A percentile compares a stretch with the other conserved stretches of the same genome.
phyloP scores from a whole-genome alignment of 176 grass and related monocot genomes.

The Themeda triandra region DNA sequence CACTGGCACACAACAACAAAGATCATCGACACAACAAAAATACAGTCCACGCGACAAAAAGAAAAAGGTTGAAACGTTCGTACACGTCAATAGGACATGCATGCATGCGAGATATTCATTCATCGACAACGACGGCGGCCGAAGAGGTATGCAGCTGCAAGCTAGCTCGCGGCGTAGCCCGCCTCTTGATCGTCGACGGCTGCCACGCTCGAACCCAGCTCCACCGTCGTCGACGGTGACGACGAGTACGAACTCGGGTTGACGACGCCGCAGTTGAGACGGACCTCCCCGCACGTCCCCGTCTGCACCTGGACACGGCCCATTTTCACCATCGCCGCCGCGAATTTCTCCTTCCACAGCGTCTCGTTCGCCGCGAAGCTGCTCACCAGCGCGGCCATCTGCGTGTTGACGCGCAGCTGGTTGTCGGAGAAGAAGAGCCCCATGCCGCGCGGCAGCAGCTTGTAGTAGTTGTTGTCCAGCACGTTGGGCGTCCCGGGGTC shows the following conservation, averaged over 20 bases:
- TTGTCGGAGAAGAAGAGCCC: conserved; percentile 56
- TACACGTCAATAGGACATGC: neutral
- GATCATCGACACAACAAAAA: neutral
- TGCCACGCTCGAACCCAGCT: neutral
- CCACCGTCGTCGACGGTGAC: neutral
- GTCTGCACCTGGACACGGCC: conserved; percentile 53
- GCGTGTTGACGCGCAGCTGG: conserved; percentile 27
- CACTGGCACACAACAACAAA: neutral
- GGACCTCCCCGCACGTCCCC: conserved; percentile 35
- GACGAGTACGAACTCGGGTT: conserved; percentile 19
- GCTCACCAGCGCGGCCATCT: conserved; percentile 21
- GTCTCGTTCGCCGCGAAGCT: conserved; percentile 37
- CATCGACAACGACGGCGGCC: neutral
- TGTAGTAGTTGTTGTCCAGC: conserved; percentile 69
- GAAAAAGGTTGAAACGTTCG: no score
- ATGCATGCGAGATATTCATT: neutral
- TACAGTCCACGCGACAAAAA: neutral
- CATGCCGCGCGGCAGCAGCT: conserved; percentile 30
- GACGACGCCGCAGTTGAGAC: conserved; percentile 49
- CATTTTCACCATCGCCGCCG: conserved; percentile 56
- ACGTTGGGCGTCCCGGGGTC: conserved; percentile 36
- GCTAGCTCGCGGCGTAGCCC: conserved; percentile 25
- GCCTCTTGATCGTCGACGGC: neutral
- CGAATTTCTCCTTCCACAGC: conserved; percentile 40
- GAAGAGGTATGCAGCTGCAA: neutral